phyloP scores from a whole-genome alignment of 2,329 filamentous ascomycete species.

The Talaromyces sp. region DNA sequence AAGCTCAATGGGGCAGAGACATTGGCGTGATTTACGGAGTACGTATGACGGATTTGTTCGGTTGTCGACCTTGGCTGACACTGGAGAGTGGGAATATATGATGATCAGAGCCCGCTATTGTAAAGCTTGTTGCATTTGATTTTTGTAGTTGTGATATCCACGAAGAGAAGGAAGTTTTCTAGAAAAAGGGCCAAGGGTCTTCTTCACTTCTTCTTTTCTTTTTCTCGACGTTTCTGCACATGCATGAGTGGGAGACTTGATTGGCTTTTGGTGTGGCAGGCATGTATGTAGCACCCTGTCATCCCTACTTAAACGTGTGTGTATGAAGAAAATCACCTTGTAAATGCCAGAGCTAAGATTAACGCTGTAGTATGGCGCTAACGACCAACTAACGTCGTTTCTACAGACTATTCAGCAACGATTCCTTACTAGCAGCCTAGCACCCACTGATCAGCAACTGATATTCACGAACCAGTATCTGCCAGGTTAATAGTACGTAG shows the following conservation, averaged over 20 bases:
- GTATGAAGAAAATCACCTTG: background rate
- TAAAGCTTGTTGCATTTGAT: background rate
- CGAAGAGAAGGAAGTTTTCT: background rate
- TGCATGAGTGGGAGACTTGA: background rate
- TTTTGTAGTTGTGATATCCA: background rate
- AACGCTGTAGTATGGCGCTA: background rate
- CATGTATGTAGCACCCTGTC: background rate
- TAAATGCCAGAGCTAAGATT: background rate
- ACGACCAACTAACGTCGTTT: background rate
- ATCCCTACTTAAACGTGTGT: background rate
- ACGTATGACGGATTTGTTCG: background rate
- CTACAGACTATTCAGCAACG: background rate
- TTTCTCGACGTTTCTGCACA: background rate
- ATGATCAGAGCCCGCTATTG: background rate
- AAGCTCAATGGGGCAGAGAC: background rate
- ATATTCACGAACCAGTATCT: background rate
- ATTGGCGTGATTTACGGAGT: background rate
- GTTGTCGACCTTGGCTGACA: background rate
- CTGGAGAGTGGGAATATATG: background rate
- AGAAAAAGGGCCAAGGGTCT: background rate
- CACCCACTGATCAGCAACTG: conserved; percentile 1
- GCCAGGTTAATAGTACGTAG: too few species aligned
- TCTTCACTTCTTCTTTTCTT: background rate
- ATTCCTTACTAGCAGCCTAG: background rate
- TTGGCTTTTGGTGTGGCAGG: background rate